Base-by-base conservation (phyloP, 352 stramenopile genomes). In the Pythium coloratum region DNA sequence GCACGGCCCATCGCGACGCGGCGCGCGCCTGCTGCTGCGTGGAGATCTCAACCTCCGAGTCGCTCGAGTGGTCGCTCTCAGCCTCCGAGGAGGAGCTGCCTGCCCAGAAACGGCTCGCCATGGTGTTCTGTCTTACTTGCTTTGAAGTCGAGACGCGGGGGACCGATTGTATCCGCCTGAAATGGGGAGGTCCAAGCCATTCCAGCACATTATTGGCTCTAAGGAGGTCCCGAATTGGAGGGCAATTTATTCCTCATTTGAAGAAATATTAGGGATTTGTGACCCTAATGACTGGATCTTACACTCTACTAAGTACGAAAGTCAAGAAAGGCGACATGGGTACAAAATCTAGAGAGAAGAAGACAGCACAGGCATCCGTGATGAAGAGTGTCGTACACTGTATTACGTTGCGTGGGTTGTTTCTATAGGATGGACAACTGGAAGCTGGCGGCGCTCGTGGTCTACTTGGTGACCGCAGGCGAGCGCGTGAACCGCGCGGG, bases 101-200 rank as follows among this genome's bases (percentile, higher is more conserved):
- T 62, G 81, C 87, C 87, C 87, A 95, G 79, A 95, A 95, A 69
- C 84, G 77, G 65, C 87, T 95, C 72, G 85, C 85, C 84, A 92
- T 94, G 59, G 33, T 76, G 42, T 32, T 20, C 7, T 18, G 9
- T 44, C 38, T 44, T n/a, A 44, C 38, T 44, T 18, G 38, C 38
- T 44, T 44, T 16, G 38, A 44, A 18, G 4, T 5, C 38, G 10
- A 18, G 10, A 30, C 28, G 28, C 28, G 28, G 38, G 38, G 38
- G 13, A 44, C 13, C 9, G 38, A 44, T 18, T 18, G 38, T 44
- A 44, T 44, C 38, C 38, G 38, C 38, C 42, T 16, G 18, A 24
- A 6, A 49, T 26, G 16, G 18, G 42, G 42, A 49, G 42, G 42
- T 49, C 42, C 28, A 30, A 30, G 28, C 18, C 42, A 49, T 49